Evolutionary conservation across 2,329 filamentous ascomycete species (phyloP).

Genomic region (Huntiella omanensis): DNA sequence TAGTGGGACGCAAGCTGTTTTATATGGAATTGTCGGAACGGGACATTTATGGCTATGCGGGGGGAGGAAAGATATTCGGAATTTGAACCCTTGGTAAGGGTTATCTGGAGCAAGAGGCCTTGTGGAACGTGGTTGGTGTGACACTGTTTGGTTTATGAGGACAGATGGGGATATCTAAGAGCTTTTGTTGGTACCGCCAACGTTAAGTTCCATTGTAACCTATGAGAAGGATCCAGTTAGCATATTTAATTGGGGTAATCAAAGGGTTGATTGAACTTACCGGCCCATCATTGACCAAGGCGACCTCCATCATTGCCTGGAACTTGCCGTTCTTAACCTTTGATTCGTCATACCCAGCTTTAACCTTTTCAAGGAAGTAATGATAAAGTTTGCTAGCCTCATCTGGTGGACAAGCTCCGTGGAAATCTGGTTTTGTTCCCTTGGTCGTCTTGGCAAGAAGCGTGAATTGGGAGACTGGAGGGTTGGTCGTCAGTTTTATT

Average conservation of each 20-base stretch:
- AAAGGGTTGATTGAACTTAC: slow-evolving; percentile 21
- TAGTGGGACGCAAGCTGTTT: too few relatives aligned
- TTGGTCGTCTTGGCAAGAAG: slow-evolving; percentile 87
- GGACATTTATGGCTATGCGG: too few relatives aligned
- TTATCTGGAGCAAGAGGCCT: too few relatives aligned
- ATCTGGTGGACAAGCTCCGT: slow-evolving; percentile 61
- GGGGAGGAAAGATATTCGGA: too few relatives aligned
- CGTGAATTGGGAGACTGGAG: slow-evolving; percentile 84
- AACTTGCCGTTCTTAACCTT: slow-evolving; percentile 90
- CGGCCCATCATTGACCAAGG: slow-evolving; percentile 69
- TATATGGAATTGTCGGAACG: too few relatives aligned
- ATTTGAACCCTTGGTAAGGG: too few relatives aligned
- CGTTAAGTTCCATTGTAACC: slow-evolving; percentile 13
- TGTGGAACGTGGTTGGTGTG: too few relatives aligned
- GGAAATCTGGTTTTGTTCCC: slow-evolving; percentile 87
- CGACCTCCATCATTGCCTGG: slow-evolving; percentile 97
- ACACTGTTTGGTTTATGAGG: neutral
- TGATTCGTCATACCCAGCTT: slow-evolving; percentile 49
- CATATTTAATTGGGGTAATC: neutral
- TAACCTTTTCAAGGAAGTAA: slow-evolving; percentile 61
- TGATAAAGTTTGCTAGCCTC: slow-evolving; percentile 70
- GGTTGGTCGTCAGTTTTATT: neutral
- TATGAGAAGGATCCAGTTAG: slow-evolving; percentile 1
- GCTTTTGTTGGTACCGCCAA: slow-evolving; percentile 8
- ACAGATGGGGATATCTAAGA: neutral